Evolutionary conservation across 1,284 basidiomycete species (phyloP), one percentile per base, ranked within the genome.

Genomic region (Microbotryum silenes-acaulis): DNA sequence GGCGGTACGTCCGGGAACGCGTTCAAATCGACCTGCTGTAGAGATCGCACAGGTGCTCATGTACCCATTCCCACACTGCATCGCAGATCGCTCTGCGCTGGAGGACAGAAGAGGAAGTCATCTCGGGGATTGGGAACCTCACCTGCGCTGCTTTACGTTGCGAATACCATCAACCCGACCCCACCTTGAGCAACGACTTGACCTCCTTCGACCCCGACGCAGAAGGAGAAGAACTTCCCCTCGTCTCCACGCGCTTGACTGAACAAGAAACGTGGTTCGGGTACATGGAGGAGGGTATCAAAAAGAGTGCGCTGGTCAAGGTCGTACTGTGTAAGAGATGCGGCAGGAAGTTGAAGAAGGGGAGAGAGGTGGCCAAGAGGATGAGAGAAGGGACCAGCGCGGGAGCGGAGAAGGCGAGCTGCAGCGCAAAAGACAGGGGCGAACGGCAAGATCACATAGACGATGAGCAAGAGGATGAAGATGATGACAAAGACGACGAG

Each of bases 91-190:
- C 91, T 0, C 78, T 96, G 6, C 84, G 92, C 6, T 97, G 92
- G 91, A 81, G 91, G 42, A 91, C 90, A 1, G 91, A 93, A 71
- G 78, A 81, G 4, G 92, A 97, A 75, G 91, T 96, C 10, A 77
- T 96, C 3, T 82, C 83, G 1, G 87, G 88, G 14, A 81, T 84
- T 4, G 91, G 91, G 0, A 64, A 70, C 59, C 62, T 69, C 6
- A 89, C 89, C 0, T 97, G 91, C 72, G 91, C 83, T 2, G 91
- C 91, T 63, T 83, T 89, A 20, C 86, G 91, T 14, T 97, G 91
- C 72, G 75, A 79, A 55, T 80, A 83, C 65, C 89, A 92, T 73
- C 70, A 74, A 16, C 70, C 78, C 3, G 27, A 54, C 2, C 59
- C 57, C 31, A 18, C 37, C 3, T 16, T 62, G 44, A 42, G 54